Conservation (phyloP, 140 eudicot species). For the Cichorium intybus region DNA sequence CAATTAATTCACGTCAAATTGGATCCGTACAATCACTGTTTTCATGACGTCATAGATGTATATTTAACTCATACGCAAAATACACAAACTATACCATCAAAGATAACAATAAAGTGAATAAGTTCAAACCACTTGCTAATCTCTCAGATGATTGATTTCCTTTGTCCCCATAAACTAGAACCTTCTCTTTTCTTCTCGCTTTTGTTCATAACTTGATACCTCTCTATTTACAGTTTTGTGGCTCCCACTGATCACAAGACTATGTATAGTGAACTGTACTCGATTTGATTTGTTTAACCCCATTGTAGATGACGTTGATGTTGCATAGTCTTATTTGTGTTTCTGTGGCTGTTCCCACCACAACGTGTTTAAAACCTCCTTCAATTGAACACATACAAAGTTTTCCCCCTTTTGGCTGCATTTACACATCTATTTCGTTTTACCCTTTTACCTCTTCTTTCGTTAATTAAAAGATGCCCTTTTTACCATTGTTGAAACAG, state of each 20-base stretch:
- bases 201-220: not conserved
- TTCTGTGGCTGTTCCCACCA: conserved; percentile 6
- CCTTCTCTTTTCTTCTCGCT: not conserved
- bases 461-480: not conserved
- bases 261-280: not conserved
- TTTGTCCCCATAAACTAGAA: not conserved
- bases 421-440: not conserved
- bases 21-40: not conserved
- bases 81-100: not conserved
- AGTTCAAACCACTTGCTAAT: not conserved
- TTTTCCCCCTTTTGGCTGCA: not conserved
- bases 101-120: not conserved
- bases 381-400: no score
- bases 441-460: not conserved
- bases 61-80: not conserved
- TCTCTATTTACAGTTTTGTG: not conserved
- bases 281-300: not conserved
- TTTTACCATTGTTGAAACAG: conserved; percentile 33
- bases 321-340: not conserved
- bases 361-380: no score
- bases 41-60: conserved; percentile 12
- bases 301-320: not conserved
- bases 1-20: not conserved
- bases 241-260: not conserved
- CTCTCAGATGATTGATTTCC: not conserved